phyloP scores from a whole-genome alignment of 495 filamentous ascomycete species.

The Saxophila tyrrhenica region DNA sequence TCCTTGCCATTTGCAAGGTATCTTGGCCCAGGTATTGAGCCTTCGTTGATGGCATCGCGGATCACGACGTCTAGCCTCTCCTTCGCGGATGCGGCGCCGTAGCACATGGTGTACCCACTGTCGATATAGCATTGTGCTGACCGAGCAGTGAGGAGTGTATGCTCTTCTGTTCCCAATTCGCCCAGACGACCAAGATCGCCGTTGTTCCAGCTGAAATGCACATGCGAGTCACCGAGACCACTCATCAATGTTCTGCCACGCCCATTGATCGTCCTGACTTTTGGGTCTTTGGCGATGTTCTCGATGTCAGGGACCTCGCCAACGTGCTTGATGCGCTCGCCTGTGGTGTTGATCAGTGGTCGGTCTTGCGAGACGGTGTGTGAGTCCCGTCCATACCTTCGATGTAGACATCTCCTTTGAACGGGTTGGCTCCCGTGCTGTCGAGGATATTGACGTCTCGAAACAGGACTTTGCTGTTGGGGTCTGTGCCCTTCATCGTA shows the following conservation, averaged over 20 bases:
- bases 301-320: conserved; percentile 32
- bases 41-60: conserved; percentile 44
- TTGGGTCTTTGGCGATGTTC: conserved; percentile 25
- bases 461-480: conserved; percentile 34
- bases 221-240: conserved; percentile 40
- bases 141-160: conserved; percentile 36
- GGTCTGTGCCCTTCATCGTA: conserved; percentile 28
- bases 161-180: conserved; percentile 37
- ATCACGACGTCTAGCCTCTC: conserved; percentile 40
- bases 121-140: conserved; percentile 37
- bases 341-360: background rate
- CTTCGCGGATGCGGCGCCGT: conserved; percentile 41
- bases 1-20: conserved; percentile 41
- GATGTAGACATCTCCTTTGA: conserved; percentile 40
- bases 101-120: conserved; percentile 40
- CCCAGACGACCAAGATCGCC: conserved; percentile 31
- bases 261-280: conserved; percentile 32
- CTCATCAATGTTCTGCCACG: conserved; percentile 37
- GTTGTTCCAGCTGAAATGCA: conserved; percentile 42
- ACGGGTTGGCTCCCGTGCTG: conserved; percentile 36
- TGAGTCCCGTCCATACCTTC: conserved; percentile 22
- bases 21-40: conserved; percentile 41
- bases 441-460: conserved; percentile 41
- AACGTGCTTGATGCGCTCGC: conserved; percentile 33
- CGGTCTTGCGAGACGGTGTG: background rate